phyloP scores from a whole-genome alignment of 805 yeast genomes.

The Yarrowia divulgata region DNA sequence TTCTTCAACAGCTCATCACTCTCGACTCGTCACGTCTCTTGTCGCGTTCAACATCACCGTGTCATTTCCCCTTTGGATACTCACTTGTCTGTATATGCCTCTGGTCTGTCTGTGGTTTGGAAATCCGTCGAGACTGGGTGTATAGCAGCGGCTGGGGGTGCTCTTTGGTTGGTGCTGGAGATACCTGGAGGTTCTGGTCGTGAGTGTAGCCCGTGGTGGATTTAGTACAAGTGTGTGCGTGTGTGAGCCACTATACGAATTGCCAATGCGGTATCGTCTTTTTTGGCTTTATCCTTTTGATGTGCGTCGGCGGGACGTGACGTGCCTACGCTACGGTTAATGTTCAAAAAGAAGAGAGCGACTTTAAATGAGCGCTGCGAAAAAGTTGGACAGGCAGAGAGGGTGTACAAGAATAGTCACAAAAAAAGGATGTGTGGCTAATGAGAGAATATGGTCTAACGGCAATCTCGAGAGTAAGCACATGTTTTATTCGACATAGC shows the following conservation, averaged over 20 bases:
- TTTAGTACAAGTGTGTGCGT: background rate
- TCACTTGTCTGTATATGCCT: background rate
- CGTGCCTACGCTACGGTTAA: slow-evolving; percentile 22
- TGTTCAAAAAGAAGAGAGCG: background rate
- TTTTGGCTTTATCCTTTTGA: slow-evolving; percentile 13
- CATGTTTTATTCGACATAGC: too few species aligned
- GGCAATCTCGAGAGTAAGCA: too few species aligned
- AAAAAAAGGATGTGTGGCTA: background rate
- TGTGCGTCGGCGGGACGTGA: slow-evolving; percentile 35
- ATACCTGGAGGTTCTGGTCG: background rate
- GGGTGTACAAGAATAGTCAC: too few species aligned
- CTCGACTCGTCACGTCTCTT: too few species aligned
- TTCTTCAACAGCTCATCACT: too few species aligned
- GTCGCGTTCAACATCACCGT: too few species aligned
- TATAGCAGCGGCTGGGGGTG: background rate
- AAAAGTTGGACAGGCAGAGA: too few species aligned
- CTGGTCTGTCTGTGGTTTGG: background rate
- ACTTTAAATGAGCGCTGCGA: slow-evolving; percentile 11
- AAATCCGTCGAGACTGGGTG: background rate
- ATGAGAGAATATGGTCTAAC: too few species aligned
- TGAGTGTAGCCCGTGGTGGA: background rate
- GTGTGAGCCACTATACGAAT: background rate
- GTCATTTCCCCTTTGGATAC: background rate
- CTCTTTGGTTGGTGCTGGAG: background rate
- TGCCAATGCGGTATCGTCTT: slow-evolving; percentile 10